A percentile compares a stretch with the other conserved stretches of the same genome.
Conservation (phyloP, 768 basidiomycete species). For the Boletus huronensis region DNA sequence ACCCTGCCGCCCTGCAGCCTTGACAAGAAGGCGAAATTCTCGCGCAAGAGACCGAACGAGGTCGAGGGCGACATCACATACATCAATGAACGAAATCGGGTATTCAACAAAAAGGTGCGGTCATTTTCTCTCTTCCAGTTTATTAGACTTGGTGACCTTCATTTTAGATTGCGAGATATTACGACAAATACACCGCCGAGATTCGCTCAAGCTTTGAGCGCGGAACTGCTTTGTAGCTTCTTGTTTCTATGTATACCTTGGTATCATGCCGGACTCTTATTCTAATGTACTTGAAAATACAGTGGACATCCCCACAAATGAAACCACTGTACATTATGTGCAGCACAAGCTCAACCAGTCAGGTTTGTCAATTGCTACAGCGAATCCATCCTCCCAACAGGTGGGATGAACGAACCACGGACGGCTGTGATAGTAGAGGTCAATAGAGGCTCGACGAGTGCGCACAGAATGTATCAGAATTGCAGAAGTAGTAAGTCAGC, state of each 20-base stretch:
- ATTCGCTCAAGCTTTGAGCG: slow-evolving; percentile 98
- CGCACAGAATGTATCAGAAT: slow-evolving; percentile 34
- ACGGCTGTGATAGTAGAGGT: neutral
- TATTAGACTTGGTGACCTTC: neutral
- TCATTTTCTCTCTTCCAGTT: neutral
- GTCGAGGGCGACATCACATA: slow-evolving; percentile 96
- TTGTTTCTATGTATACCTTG: slow-evolving; percentile 12
- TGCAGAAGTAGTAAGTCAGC: slow-evolving; percentile 43
- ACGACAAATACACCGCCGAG: slow-evolving; percentile 95
- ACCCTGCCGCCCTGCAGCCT: slow-evolving; percentile 46
- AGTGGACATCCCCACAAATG: neutral
- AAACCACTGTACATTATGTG: neutral
- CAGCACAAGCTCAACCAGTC: neutral
- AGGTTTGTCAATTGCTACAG: neutral
- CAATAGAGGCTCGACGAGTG: neutral
- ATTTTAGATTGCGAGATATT: slow-evolving; percentile 82
- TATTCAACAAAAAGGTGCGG: slow-evolving; percentile 93
- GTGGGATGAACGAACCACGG: neutral
- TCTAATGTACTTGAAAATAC: slow-evolving; percentile 11
- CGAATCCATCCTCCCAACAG: too few species aligned
- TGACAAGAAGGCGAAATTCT: slow-evolving; percentile 88
- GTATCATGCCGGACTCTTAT: slow-evolving; percentile 1
- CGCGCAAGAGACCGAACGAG: slow-evolving; percentile 85
- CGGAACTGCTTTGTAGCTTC: slow-evolving; percentile 76
- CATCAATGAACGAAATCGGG: slow-evolving; percentile 97